phyloP scores from a whole-genome alignment of 768 basidiomycete genomes.

The Ramaria sp. region DNA sequence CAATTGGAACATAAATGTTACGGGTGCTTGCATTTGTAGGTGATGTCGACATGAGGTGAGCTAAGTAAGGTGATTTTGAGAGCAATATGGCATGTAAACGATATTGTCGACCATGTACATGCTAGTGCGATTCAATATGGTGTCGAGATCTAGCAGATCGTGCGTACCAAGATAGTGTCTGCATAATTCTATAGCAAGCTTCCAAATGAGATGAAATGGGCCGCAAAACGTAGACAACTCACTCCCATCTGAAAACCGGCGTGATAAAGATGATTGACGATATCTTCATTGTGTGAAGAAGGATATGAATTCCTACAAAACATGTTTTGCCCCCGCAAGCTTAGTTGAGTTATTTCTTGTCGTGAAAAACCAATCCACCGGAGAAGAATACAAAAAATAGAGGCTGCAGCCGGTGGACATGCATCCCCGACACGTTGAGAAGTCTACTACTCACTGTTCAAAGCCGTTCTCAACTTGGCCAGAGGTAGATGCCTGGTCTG shows the following conservation, averaged over 20 bases:
- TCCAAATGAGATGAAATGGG: not conserved
- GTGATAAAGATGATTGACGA: conserved; percentile 69
- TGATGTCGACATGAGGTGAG: conserved; percentile 78
- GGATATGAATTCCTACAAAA: conserved; percentile 30
- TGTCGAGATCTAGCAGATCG: conserved; percentile 71
- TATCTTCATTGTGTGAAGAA: conserved; percentile 62
- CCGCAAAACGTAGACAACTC: conserved; percentile 24
- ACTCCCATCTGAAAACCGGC: conserved; percentile 77
- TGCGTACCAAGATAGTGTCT: conserved; percentile 65
- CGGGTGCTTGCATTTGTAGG: conserved; percentile 40
- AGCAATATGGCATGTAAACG: conserved; percentile 78
- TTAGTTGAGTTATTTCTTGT: not conserved
- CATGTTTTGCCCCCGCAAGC: not conserved
- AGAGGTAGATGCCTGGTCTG: not conserved
- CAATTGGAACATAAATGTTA: conserved; percentile 62
- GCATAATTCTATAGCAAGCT: conserved; percentile 53
- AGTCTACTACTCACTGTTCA: conserved; percentile 8
- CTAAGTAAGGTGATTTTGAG: conserved; percentile 79
- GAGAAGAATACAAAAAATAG: not conserved
- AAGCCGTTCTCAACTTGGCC: conserved; percentile 5
- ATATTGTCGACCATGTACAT: conserved; percentile 46
- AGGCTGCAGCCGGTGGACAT: not conserved
- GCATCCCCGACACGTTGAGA: not conserved
- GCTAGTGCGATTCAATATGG: conserved; percentile 77
- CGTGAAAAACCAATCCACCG: not conserved